phyloP scores from a whole-genome alignment of 257 asterid species.

The Solanum commersonii region DNA sequence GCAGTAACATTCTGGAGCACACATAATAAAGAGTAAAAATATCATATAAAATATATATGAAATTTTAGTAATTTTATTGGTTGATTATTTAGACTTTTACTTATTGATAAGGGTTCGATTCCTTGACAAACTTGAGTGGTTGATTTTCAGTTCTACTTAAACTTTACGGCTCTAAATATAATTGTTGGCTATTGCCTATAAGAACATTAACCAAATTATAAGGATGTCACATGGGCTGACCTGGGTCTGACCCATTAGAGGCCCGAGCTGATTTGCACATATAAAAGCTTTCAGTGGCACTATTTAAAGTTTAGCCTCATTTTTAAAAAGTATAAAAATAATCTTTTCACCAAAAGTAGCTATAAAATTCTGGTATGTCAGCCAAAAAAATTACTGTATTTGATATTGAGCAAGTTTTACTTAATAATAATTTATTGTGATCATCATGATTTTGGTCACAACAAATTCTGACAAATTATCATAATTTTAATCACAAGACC shows the following conservation, averaged over 20 bases:
- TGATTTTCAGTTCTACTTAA: not conserved
- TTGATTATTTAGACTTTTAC: not conserved
- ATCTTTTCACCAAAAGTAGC: not conserved
- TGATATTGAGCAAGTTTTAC: not conserved
- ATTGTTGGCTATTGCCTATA: too few relatives aligned
- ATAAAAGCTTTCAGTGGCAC: not conserved
- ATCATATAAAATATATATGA: not conserved
- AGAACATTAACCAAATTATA: not conserved
- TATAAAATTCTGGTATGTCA: not conserved
- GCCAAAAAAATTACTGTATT: not conserved
- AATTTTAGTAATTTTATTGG: not conserved
- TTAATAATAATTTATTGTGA: too few relatives aligned
- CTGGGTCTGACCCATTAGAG: not conserved
- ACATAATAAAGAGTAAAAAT: not conserved
- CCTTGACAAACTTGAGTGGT: not conserved
- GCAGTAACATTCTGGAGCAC: not conserved
- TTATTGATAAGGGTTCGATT: not conserved
- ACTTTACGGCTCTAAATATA: not conserved
- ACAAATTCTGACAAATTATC: not conserved
- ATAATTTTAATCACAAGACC: not conserved
- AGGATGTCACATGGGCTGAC: not conserved
- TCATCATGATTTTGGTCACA: not conserved
- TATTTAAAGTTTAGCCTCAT: not conserved
- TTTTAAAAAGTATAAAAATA: too few relatives aligned
- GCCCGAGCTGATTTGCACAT: not conserved